Percentiles rank a stretch among this genome's conserved stretches.
phyloP scores from a whole-genome alignment of 805 yeast genomes.

The Saccharomycopsis sp. region DNA sequence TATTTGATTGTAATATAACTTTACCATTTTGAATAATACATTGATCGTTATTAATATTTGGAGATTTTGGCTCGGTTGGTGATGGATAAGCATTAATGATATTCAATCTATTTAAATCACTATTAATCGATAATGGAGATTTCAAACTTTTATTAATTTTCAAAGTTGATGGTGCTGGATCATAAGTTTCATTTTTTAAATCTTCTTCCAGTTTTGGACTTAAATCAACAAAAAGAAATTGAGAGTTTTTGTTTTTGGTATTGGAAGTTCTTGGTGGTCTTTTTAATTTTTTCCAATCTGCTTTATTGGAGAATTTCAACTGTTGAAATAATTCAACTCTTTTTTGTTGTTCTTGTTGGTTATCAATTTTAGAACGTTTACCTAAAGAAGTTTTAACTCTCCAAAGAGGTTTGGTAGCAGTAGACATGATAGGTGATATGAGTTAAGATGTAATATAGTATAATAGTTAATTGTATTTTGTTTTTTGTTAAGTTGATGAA shows the following conservation, averaged over 20 bases:
- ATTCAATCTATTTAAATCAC: not conserved
- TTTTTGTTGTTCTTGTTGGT: conserved; percentile 1
- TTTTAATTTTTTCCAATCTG: conserved; percentile 8
- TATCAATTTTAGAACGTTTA: not conserved
- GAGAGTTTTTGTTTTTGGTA: conserved; percentile 24
- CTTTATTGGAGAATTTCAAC: conserved; percentile 12
- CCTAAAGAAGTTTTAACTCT: conserved; percentile 1
- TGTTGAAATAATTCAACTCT: conserved; percentile 13
- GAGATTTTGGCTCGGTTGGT: conserved; percentile 1
- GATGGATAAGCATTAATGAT: not conserved
- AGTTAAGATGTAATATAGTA: too few species aligned
- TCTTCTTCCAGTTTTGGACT: conserved; percentile 13
- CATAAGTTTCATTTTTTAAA: not conserved
- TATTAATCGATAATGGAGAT: not conserved
- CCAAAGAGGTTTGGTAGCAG: conserved; percentile 7
- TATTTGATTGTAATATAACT: conserved; percentile 6
- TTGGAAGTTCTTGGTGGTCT: conserved; percentile 23
- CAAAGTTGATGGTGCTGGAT: not conserved
- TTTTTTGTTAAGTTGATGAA: too few species aligned
- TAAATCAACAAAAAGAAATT: conserved; percentile 26
- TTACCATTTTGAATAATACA: conserved; percentile 12
- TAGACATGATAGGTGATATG: too few species aligned
- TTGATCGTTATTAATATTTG: conserved; percentile 16
- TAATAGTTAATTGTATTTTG: too few species aligned
- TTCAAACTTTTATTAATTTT: too few species aligned